Conservation (phyloP, 2,329 filamentous ascomycete species). For the Diaporthe ampelina region DNA sequence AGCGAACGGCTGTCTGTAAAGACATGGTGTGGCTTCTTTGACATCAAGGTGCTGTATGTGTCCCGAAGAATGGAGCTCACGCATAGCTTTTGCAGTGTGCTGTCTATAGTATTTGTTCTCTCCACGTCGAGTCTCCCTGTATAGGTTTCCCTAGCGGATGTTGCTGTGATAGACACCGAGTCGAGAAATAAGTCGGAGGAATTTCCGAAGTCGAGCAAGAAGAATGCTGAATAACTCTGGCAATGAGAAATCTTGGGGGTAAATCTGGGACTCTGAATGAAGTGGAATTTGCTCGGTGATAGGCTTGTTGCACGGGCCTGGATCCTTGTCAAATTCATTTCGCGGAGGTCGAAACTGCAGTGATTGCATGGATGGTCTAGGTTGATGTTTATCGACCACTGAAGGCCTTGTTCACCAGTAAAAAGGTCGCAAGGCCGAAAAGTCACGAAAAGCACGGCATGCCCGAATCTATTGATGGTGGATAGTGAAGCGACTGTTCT, state of each 20-base stretch:
- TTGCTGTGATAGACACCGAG: neutral
- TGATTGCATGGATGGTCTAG: neutral
- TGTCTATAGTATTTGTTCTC: neutral
- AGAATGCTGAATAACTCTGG: neutral
- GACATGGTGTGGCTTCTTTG: neutral
- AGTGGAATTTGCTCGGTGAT: neutral
- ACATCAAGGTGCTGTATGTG: neutral
- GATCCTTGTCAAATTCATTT: neutral
- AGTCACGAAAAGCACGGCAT: neutral
- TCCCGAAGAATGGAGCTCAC: neutral
- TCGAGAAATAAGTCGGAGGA: neutral
- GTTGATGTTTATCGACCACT: neutral
- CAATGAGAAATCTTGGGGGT: neutral
- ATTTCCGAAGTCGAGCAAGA: neutral
- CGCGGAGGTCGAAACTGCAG: neutral
- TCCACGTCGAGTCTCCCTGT: neutral
- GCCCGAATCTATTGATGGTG: neutral
- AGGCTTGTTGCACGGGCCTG: neutral
- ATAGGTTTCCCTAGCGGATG: neutral
- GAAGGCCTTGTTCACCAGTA: neutral
- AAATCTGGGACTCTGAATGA: neutral
- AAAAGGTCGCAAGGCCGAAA: neutral
- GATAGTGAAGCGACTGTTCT: neutral
- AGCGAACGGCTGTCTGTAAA: neutral
- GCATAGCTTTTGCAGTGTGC: neutral